Evolutionary conservation across 179 eudicot species (phyloP).

Genomic region (Vitellaria paradoxa): DNA sequence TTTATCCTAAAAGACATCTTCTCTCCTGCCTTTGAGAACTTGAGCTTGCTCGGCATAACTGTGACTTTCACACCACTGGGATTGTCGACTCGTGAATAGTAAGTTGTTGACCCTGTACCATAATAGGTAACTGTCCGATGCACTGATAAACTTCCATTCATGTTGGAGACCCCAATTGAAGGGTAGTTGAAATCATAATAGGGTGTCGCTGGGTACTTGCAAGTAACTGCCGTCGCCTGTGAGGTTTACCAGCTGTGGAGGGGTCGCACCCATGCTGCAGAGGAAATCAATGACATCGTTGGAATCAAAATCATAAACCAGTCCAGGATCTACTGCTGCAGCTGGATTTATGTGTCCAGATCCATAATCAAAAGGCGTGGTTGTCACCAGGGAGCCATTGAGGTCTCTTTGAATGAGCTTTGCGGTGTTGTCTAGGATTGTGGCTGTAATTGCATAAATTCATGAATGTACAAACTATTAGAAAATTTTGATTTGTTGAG

Average conservation of each 20-base stretch:
- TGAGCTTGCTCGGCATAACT: constrained; percentile 27
- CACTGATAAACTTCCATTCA: constrained; percentile 30
- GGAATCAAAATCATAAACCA: constrained; percentile 29
- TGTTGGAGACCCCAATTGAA: constrained; percentile 33
- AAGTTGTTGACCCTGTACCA: constrained; percentile 33
- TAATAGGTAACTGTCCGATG: constrained; percentile 33
- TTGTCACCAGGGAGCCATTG: constrained; percentile 2
- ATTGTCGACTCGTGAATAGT: constrained; percentile 22
- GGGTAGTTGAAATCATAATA: constrained; percentile 33
- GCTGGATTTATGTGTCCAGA: constrained; percentile 43
- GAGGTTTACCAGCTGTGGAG: constrained; percentile 36
- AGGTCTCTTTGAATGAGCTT: constrained; percentile 25
- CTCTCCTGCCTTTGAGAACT: constrained; percentile 25
- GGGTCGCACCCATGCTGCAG: constrained; percentile 31
- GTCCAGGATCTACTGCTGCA: constrained; percentile 37
- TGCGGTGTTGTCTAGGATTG: constrained; percentile 27
- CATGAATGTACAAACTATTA: background rate
- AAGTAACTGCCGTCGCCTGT: constrained; percentile 20
- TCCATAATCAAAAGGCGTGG: constrained; percentile 36
- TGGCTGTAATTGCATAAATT: constrained; percentile 22
- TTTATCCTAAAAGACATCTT: constrained; percentile 27
- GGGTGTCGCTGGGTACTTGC: constrained; percentile 27
- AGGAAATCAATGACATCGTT: constrained; percentile 32
- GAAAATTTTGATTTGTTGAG: too few species aligned
- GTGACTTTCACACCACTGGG: constrained; percentile 25